Conservation (phyloP, 768 basidiomycete species). For the Hemileccinum impolitum region DNA sequence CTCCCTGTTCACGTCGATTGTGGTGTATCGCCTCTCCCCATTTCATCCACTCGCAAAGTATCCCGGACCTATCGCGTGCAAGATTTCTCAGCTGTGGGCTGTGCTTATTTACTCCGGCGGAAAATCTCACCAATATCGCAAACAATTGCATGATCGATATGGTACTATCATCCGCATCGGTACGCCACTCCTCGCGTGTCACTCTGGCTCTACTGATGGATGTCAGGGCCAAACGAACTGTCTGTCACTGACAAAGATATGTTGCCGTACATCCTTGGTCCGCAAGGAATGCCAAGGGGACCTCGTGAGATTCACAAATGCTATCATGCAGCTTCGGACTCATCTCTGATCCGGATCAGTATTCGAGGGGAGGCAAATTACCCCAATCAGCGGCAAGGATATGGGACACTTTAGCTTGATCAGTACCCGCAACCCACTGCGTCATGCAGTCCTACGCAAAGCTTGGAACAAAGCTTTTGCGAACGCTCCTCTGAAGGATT, state of each 20-base stretch:
- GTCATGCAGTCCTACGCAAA: constrained; percentile 24
- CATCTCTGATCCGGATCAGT: constrained; percentile 8
- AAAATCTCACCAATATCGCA: constrained; percentile 16
- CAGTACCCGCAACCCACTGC: constrained; percentile 17
- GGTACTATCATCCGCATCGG: constrained; percentile 34
- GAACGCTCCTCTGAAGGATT: constrained; percentile 25
- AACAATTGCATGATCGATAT: constrained; percentile 27
- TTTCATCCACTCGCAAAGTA: constrained; percentile 37
- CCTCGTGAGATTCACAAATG: constrained; percentile 19
- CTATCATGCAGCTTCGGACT: background rate
- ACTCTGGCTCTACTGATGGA: constrained; percentile 4
- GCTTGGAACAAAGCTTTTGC: constrained; percentile 33
- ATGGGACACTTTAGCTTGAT: constrained; percentile 13
- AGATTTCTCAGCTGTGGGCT: constrained; percentile 30
- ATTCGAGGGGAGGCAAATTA: constrained; percentile 21
- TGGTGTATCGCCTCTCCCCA: constrained; percentile 36
- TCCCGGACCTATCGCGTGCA: constrained; percentile 34
- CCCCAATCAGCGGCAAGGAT: constrained; percentile 13
- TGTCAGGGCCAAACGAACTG: constrained; percentile 36
- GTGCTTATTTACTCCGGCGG: constrained; percentile 18
- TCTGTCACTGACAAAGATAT: constrained; percentile 27
- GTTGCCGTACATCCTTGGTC: constrained; percentile 24
- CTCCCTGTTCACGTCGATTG: constrained; percentile 26
- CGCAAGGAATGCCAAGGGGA: constrained; percentile 29
- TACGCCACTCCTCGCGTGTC: constrained; percentile 9